Base-by-base conservation (phyloP, 768 basidiomycete genomes). In the Boletus subparvulus region DNA sequence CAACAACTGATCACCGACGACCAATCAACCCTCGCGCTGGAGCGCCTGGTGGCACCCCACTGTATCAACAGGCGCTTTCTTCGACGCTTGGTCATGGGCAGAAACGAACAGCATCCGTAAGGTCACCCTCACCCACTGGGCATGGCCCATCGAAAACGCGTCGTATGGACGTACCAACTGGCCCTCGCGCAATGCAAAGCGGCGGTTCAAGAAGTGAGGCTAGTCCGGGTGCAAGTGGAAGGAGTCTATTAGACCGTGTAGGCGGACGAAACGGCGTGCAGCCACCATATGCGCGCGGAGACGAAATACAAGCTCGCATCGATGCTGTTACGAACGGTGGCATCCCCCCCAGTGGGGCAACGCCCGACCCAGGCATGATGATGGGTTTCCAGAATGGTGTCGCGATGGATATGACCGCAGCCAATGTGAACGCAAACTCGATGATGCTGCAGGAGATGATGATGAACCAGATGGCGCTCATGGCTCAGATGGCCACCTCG, bases 401-500 rank as follows among this genome's bases (percentile, higher is more conserved):
- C 77, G 77, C 67, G 49, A 63, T 67, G 78, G 78, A 65, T 40
- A 66, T 50, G 77, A 74, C 46, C 67, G 71, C 59, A 75, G 77
- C 41, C 81, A 88, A 81, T 39, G 61, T 54, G 85, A 92, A 68
- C 73, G 54, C 80, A 45, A 91, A 86, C 63, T 86, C 88, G 40
- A 61, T 90, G 58, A 74, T 88, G 73, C 72, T 95, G 62, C 93
- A 94, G 72, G 92, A 92, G 69, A 87, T 94, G 81, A 86, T 94
- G 84, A 86, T 90, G 83, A 90, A 83, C 70, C 88, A 94, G 69
- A 92, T 92, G 89, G 88, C 91, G 28, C 79, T 95, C 66, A 94
- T 95, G 94, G 85, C 89, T 53, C 92, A 94, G 74, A 90, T 96
- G 86, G 90, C 90, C 41, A 80, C 85, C 32, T 86, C 84, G 36